phyloP scores from a whole-genome alignment of 2,329 filamentous ascomycete species.

The Arthroderma sp. region DNA sequence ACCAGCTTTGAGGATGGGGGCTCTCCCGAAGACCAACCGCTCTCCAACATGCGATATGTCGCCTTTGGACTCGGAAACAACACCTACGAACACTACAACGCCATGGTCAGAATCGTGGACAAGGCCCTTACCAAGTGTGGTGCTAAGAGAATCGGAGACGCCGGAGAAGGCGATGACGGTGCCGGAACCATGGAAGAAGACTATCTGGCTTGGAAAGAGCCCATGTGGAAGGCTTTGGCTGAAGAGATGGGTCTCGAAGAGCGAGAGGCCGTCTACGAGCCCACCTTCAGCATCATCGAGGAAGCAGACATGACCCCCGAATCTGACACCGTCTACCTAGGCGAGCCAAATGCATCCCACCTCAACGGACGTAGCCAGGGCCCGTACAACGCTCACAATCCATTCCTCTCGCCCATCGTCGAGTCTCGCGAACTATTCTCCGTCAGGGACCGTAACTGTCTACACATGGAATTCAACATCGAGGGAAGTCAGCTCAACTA shows the following conservation, averaged over 20 bases:
- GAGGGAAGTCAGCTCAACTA: constrained; percentile 81
- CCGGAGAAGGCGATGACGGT: constrained; percentile 93
- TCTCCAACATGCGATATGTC: constrained; percentile 80
- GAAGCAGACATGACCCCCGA: constrained; percentile 61
- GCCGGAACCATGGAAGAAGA: constrained; percentile 99
- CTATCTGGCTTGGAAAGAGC: constrained; percentile 97
- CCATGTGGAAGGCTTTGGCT: constrained; percentile 84
- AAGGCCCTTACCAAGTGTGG: constrained; percentile 70
- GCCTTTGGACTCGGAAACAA: constrained; percentile 96
- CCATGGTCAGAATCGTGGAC: constrained; percentile 89
- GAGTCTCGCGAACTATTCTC: constrained; percentile 87
- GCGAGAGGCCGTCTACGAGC: constrained; percentile 91
- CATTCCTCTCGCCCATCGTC: constrained; percentile 84
- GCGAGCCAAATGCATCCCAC: constrained; percentile 93
- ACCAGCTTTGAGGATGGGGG: constrained; percentile 63
- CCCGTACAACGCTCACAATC: constrained; percentile 92
- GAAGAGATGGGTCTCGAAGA: constrained; percentile 82
- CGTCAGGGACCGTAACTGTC: constrained; percentile 80
- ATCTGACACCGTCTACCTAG: constrained; percentile 74
- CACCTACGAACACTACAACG: constrained; percentile 99
- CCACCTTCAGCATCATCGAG: constrained; percentile 72
- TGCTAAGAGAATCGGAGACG: constrained; percentile 68
- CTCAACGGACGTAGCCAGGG: constrained; percentile 73
- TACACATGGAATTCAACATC: constrained; percentile 92
- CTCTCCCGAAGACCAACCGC: constrained; percentile 52